A percentile compares a stretch with the other conserved stretches of the same genome.
phyloP scores from a whole-genome alignment of 768 basidiomycete genomes.

The Podaxis sp. region DNA sequence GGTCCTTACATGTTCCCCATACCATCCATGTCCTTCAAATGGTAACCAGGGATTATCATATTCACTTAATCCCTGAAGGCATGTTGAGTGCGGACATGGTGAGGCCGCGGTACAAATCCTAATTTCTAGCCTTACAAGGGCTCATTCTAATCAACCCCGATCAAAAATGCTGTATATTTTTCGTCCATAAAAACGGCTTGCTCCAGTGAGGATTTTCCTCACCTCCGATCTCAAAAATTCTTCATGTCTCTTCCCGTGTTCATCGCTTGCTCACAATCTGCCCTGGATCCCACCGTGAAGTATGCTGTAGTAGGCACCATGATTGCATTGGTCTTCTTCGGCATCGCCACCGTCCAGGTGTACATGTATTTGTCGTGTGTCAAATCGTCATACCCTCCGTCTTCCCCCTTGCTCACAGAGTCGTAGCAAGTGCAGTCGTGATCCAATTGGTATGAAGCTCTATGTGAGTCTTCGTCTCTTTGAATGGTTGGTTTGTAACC shows the following conservation, averaged over 20 bases:
- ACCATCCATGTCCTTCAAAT: background rate
- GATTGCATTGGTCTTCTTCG: conserved; percentile 3
- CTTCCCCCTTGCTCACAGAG: background rate
- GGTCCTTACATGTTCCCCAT: background rate
- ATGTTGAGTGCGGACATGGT: background rate
- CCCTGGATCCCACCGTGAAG: background rate
- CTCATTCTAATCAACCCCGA: background rate
- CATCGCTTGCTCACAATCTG: background rate
- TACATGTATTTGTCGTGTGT: conserved; percentile 3
- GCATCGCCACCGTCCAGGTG: conserved; percentile 1
- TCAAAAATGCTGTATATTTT: background rate
- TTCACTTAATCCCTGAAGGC: background rate
- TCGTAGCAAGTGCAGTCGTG: background rate
- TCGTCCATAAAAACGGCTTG: background rate
- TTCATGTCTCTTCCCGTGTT: background rate
- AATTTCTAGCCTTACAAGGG: background rate
- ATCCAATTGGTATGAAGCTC: background rate
- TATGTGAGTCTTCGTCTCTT: background rate
- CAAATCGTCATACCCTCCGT: background rate
- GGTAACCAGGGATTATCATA: background rate
- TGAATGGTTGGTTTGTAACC: background rate
- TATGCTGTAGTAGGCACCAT: background rate
- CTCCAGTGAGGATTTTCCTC: background rate
- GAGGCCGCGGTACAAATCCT: background rate
- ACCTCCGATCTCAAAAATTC: background rate